Percentiles rank a stretch among this genome's conserved stretches.
These are phyloP conservation scores for Gastrolobium bilobum DNA, from an alignment of 306 rosid species.

Conservation along the genomic window DNA sequence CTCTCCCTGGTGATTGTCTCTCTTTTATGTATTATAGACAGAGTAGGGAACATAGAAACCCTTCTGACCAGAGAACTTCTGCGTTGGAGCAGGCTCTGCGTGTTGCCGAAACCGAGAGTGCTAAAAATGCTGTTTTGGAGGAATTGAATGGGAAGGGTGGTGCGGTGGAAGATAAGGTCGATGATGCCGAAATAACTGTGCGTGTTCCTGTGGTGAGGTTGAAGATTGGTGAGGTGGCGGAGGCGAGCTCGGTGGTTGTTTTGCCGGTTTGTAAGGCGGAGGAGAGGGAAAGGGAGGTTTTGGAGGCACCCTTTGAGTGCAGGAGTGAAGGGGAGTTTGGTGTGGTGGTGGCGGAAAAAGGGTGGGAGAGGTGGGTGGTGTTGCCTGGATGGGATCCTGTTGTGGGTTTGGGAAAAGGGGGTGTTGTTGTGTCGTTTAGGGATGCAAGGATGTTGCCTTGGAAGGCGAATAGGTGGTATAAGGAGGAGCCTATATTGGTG, in stretches of 20 bases:
- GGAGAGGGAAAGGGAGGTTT: conserved; percentile 58
- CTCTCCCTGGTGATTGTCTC: conserved; percentile 77
- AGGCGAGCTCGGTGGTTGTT: conserved; percentile 67
- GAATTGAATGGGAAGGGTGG: conserved; percentile 36
- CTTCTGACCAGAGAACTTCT: conserved; percentile 49
- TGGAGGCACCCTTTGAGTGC: conserved; percentile 76
- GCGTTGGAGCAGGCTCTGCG: conserved; percentile 68
- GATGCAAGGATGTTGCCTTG: conserved; percentile 89
- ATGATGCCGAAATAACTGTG: not conserved
- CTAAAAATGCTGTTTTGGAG: conserved; percentile 48
- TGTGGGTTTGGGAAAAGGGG: conserved; percentile 62
- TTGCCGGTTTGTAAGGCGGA: conserved; percentile 78
- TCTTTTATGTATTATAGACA: conserved; percentile 77
- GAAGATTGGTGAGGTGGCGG: conserved; percentile 90
- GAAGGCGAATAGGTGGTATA: conserved; percentile 82
- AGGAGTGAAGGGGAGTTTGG: conserved; percentile 73
- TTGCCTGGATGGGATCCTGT: conserved; percentile 82
- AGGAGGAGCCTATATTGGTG: conserved; percentile 86
- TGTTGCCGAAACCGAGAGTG: conserved; percentile 65
- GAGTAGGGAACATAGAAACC: conserved; percentile 64
- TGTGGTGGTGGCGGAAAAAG: conserved; percentile 83
- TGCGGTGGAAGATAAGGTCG: conserved; percentile 10
- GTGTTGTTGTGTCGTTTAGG: conserved; percentile 70
- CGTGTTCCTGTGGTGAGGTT: conserved; percentile 86
- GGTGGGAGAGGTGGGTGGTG: conserved; percentile 88